A percentile compares a stretch with the other conserved stretches of the same genome.
These are phyloP conservation scores for Telfairia occidentalis DNA, from an alignment of 331 rosid species.

Conservation along the genomic window DNA sequence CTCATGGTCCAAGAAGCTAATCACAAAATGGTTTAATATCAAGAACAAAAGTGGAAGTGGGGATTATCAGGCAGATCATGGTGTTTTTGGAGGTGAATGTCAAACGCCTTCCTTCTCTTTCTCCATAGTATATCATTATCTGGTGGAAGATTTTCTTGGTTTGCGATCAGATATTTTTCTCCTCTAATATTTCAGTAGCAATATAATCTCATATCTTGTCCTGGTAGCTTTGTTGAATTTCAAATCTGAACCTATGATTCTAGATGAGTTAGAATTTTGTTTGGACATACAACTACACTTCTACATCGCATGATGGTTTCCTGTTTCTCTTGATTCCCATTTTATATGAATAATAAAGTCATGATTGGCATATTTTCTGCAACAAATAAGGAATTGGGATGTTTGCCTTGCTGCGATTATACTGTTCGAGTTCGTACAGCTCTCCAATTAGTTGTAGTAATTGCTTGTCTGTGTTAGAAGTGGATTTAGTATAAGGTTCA, in stretches of 20 bases:
- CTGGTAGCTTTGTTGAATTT: not conserved
- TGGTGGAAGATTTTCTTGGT: not conserved
- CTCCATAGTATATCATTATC: conserved; percentile 4
- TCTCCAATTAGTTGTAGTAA: not conserved
- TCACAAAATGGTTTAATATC: conserved; percentile 89
- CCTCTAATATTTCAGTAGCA: not conserved
- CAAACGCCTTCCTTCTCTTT: conserved; percentile 16
- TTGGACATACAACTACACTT: not conserved
- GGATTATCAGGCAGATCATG: conserved; percentile 55
- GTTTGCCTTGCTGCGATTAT: not conserved
- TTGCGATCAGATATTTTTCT: not conserved
- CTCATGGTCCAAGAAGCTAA: conserved; percentile 99
- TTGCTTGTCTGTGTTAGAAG: not conserved
- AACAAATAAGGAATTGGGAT: not conserved
- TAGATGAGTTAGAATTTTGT: not conserved
- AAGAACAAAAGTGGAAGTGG: conserved; percentile 63
- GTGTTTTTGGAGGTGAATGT: conserved; percentile 50
- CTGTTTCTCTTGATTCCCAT: not conserved
- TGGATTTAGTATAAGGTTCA: conserved; percentile 13
- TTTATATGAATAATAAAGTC: not conserved
- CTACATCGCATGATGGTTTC: not conserved
- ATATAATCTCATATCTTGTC: not conserved
- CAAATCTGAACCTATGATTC: not conserved
- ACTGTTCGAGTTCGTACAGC: not conserved
- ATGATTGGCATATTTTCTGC: not conserved